These are phyloP conservation scores for Dipteronia sinensis DNA, from an alignment of 345 rosid genomes.

Conservation along the genomic window DNA sequence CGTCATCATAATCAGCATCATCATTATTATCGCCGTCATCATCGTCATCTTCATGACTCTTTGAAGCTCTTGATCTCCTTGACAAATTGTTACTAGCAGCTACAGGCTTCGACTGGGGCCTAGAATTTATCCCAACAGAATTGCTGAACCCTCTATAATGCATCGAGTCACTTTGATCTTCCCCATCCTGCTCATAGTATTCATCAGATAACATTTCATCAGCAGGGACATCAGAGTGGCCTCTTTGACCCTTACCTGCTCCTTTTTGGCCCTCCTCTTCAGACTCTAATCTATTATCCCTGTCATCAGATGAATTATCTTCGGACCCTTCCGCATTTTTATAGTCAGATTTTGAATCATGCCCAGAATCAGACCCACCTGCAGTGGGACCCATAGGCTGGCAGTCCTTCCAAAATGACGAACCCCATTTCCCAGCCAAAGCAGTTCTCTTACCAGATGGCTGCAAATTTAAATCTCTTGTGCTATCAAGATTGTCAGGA, in stretches of 20 bases:
- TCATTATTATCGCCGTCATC: constrained; percentile 52
- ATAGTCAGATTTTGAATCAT: constrained; percentile 62
- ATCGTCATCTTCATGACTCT: constrained; percentile 37
- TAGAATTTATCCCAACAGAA: constrained; percentile 53
- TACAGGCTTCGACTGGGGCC: constrained; percentile 51
- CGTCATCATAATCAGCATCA: constrained; percentile 81
- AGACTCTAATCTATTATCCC: constrained; percentile 53
- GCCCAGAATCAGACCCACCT: constrained; percentile 70
- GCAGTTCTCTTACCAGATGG: constrained; percentile 69
- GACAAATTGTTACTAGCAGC: constrained; percentile 40
- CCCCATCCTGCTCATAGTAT: constrained; percentile 99
- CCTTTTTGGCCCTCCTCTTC: constrained; percentile 68
- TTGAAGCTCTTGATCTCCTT: constrained; percentile 57
- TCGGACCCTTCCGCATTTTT: constrained; percentile 57
- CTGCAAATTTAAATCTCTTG: constrained; percentile 49
- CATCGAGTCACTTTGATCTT: constrained; percentile 79
- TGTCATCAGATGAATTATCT: constrained; percentile 58
- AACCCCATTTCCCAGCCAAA: constrained; percentile 87
- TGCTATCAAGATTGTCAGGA: constrained; percentile 33
- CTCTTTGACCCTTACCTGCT: constrained; percentile 56
- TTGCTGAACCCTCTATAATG: constrained; percentile 57
- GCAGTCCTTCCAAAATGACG: constrained; percentile 97
- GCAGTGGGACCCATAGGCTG: constrained; percentile 64
- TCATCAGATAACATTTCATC: constrained; percentile 99
- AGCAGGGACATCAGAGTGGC: constrained; percentile 83